Evolutionary conservation across 2,329 filamentous ascomycete genomes (phyloP), one percentile per base, ranked within the genome.

Genomic region (Aphanoascus verrucosus): DNA sequence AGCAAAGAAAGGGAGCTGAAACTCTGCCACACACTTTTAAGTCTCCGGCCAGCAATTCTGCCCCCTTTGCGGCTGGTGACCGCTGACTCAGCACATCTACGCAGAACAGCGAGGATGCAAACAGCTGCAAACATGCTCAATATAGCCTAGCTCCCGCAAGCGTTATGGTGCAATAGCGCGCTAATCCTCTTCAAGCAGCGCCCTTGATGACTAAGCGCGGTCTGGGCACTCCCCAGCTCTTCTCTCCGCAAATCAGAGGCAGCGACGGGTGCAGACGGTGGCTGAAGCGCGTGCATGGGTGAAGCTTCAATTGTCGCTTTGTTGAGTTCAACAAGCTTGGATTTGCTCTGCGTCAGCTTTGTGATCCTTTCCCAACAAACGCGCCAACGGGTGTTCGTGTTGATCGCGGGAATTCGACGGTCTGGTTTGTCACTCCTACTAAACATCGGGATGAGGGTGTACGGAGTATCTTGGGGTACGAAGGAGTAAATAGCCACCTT

Each of bases 311-410:
- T 34, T 48, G 4, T 19, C 12, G 32, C 32, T 38, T 45, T 52
- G 49, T 52, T 52, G 49, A 52, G 38, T 32, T 52, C 49, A 52
- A 52, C 49, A 52, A 42, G 5, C 38, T 19, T 15, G 14, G 5
- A n/a, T n/a, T 14, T 20, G 14, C 9, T 32, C 19, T 28, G 23
- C 14, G 12, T 23, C 7, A 38, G 49, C 49, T 20, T 19, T 20
- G 9, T 19, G 6, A 31, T 45, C 23, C 35, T 41, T 49, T 34
- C 41, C 48, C 48, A 50, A 50, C 48, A 50, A 50, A 50, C n/a
- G 34, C 23, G 20, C 35, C 8, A 15, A 17, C 17, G n/a, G 2
- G 38, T n/a, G n/a, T 28, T 28, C 23, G 23, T 28, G 23, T 28
- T 28, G 23, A 28, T 28, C 23, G 3, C 42, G 14, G 5, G 35